phyloP scores from a whole-genome alignment of 1,284 basidiomycete species.

The Cryptococcus neoformans region DNA sequence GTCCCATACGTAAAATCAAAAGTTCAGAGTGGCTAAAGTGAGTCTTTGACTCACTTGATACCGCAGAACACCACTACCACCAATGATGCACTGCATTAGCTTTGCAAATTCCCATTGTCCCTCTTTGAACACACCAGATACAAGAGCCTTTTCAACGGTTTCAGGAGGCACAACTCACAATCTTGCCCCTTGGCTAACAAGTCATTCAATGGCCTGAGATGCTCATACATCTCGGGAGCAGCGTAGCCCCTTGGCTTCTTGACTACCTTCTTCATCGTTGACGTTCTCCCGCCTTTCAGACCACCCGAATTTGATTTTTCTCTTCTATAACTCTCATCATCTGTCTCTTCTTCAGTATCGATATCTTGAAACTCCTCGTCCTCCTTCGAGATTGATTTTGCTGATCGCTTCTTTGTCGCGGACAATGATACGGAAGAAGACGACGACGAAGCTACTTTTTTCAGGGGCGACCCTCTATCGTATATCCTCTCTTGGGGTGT shows the following conservation, averaged over 20 bases:
- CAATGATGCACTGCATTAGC: not conserved
- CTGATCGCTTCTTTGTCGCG: not conserved
- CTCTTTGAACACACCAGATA: not conserved
- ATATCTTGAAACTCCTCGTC: not conserved
- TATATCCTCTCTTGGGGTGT: not conserved
- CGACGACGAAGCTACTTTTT: not conserved
- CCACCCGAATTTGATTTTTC: not conserved
- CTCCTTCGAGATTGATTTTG: not conserved
- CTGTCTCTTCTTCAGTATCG: not conserved
- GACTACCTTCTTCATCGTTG: not conserved
- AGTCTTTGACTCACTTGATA: constrained; percentile 56
- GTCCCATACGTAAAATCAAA: not conserved
- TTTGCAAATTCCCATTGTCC: not conserved
- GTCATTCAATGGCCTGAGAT: constrained; percentile 38
- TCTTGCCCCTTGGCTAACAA: constrained; percentile 52
- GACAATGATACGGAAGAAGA: not conserved
- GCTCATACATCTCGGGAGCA: constrained; percentile 41
- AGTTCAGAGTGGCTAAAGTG: not conserved
- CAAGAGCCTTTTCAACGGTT: not conserved
- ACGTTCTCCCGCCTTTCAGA: not conserved
- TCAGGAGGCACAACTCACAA: constrained; percentile 39
- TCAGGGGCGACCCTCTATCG: not conserved
- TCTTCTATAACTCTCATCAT: not conserved
- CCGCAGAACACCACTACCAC: constrained; percentile 61
- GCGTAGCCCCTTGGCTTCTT: constrained; percentile 38